phyloP scores from a whole-genome alignment of 441 rosid genomes.

The Pelargonium citronellum region DNA sequence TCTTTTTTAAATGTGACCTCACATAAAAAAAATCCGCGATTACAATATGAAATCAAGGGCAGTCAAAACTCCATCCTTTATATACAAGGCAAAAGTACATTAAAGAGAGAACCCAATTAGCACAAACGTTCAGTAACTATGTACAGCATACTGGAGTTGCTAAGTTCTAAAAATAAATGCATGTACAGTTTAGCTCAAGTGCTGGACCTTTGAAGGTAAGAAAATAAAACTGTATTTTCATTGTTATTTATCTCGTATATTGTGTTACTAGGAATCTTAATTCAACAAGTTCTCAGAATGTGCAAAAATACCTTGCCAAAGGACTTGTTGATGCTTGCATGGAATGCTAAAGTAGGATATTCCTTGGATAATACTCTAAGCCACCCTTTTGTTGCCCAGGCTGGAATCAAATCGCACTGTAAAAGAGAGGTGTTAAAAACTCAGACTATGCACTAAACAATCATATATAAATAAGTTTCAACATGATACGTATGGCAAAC shows the following conservation, averaged over 20 bases:
- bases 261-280: not conserved
- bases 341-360: slow-evolving; percentile 92
- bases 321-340: slow-evolving; percentile 84
- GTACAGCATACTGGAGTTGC: too few relatives aligned
- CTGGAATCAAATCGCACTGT: slow-evolving; percentile 93
- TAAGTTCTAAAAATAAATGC: too few relatives aligned
- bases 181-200: too few relatives aligned
- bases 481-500: slow-evolving; percentile 29
- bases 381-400: slow-evolving; percentile 96
- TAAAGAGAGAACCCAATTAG: too few relatives aligned
- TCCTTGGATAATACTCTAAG: slow-evolving; percentile 80
- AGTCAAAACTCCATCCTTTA: too few relatives aligned
- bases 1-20: too few relatives aligned
- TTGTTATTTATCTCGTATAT: not conserved
- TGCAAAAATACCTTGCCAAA: slow-evolving; percentile 66
- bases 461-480: not conserved
- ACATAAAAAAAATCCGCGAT: too few relatives aligned
- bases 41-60: too few relatives aligned
- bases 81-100: too few relatives aligned
- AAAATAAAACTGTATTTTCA: not conserved
- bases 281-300: not conserved
- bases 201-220: not conserved
- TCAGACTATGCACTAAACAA: not conserved
- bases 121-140: too few relatives aligned
- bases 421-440: slow-evolving; percentile 6